Percentiles rank a stretch among this genome's conserved stretches.
These are phyloP conservation scores for Wickerhamiella dianesei DNA, from an alignment of 805 yeast species.

Conservation along the genomic window DNA sequence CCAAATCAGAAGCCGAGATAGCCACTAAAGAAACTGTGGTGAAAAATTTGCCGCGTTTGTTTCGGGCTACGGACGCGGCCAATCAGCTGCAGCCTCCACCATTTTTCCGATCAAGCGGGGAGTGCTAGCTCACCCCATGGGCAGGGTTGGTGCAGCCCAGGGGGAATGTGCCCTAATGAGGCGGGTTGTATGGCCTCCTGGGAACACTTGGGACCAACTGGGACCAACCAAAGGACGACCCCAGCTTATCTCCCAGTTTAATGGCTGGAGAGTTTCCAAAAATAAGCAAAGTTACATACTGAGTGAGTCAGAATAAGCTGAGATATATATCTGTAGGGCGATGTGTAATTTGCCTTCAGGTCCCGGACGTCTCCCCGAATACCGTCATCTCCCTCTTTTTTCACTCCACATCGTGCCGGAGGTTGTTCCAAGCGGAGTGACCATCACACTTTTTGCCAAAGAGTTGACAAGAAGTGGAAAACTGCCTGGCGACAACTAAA, in stretches of 20 bases:
- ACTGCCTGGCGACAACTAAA: too few species aligned
- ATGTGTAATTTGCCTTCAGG: neutral
- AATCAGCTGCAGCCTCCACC: neutral
- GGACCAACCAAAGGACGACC: neutral
- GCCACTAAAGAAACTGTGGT: too few species aligned
- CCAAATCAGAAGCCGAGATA: too few species aligned
- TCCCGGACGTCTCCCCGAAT: neutral
- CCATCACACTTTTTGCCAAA: too few species aligned
- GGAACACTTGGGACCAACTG: too few species aligned
- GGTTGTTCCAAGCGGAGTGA: too few species aligned
- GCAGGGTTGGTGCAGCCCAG: neutral
- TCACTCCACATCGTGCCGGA: neutral
- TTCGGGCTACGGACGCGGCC: neutral
- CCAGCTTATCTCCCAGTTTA: neutral
- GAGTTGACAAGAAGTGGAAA: too few species aligned
- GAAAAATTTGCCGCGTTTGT: too few species aligned
- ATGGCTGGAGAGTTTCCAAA: neutral
- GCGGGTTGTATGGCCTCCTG: neutral
- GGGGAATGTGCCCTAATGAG: neutral
- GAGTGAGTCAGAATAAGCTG: neutral
- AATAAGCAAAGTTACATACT: neutral
- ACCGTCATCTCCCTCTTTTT: neutral
- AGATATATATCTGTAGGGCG: neutral
- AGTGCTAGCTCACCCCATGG: neutral
- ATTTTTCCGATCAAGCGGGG: neutral